Percentiles rank a stretch among this genome's conserved stretches.
Conservation (phyloP, 139 green algal genomes). For the Pleodorina starrii region DNA sequence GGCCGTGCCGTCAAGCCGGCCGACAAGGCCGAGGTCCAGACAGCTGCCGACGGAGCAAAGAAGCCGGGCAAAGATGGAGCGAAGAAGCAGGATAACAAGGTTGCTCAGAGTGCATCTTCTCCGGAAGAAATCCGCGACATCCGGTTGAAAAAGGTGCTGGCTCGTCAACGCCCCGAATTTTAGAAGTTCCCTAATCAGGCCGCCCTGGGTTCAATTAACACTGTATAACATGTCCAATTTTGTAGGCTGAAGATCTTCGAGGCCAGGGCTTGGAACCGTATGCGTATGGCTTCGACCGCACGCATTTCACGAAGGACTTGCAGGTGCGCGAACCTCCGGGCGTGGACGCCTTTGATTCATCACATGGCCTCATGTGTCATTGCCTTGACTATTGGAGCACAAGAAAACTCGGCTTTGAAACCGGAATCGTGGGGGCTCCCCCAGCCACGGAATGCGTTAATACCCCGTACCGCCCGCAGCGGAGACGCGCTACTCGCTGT, state of each 20-base stretch:
- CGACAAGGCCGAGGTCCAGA: not conserved
- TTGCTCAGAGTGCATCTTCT: conserved; percentile 56
- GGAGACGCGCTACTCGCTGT: too few species aligned
- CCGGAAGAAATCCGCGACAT: conserved; percentile 81
- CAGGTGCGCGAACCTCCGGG: conserved; percentile 71
- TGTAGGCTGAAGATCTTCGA: conserved; percentile 80
- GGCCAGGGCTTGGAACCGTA: conserved; percentile 86
- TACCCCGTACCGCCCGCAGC: too few species aligned
- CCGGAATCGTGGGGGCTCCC: too few species aligned
- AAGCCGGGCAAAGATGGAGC: conserved; percentile 9
- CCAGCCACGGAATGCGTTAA: too few species aligned
- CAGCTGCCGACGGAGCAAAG: not conserved
- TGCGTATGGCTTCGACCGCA: conserved; percentile 93
- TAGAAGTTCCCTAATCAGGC: too few species aligned
- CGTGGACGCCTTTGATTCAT: too few species aligned
- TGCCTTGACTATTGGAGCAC: too few species aligned
- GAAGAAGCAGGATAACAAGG: not conserved
- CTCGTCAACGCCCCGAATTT: not conserved
- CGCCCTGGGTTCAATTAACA: not conserved
- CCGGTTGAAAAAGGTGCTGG: conserved; percentile 81
- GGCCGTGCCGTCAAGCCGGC: not conserved
- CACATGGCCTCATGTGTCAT: too few species aligned
- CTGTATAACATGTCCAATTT: conserved; percentile 56
- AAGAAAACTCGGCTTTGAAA: too few species aligned
- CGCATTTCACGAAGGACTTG: conserved; percentile 85